phyloP scores from a whole-genome alignment of 2,329 filamentous ascomycete species.

The Fonsecaea multimorphosa region DNA sequence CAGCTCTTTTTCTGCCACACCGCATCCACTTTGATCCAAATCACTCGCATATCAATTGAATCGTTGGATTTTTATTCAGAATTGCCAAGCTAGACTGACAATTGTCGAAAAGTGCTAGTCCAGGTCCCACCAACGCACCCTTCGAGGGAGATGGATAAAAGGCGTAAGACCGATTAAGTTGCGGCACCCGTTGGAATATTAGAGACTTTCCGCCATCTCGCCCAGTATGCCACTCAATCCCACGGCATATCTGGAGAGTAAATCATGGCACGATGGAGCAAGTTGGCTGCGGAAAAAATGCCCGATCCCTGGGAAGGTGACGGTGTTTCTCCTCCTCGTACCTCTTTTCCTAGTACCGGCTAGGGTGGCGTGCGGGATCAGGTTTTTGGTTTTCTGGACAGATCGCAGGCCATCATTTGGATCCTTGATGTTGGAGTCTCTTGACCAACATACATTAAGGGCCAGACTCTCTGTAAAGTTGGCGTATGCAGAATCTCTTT shows the following conservation, averaged over 20 bases:
- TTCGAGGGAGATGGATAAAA: constrained; percentile 12
- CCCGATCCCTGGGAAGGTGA: constrained; percentile 1
- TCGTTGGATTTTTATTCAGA: background rate
- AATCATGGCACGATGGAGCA: background rate
- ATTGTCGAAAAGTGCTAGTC: background rate
- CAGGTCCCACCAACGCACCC: background rate
- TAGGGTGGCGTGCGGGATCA: background rate
- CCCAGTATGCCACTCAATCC: constrained; percentile 8
- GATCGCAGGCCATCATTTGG: background rate
- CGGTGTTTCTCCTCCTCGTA: background rate
- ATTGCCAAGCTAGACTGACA: background rate
- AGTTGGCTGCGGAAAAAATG: constrained; percentile 9
- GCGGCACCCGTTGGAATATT: constrained; percentile 11
- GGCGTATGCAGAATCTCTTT: background rate
- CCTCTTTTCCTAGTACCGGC: background rate
- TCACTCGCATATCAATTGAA: constrained; percentile 42
- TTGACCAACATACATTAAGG: background rate
- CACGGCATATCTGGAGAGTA: background rate
- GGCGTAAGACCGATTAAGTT: constrained; percentile 1
- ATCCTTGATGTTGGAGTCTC: background rate
- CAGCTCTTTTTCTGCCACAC: background rate
- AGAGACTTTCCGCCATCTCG: background rate
- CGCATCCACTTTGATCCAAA: background rate
- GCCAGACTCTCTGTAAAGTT: background rate
- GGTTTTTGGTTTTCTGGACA: background rate